Evolutionary conservation across 139 green algal genomes (phyloP).

Genomic region (Volvox africanus): DNA sequence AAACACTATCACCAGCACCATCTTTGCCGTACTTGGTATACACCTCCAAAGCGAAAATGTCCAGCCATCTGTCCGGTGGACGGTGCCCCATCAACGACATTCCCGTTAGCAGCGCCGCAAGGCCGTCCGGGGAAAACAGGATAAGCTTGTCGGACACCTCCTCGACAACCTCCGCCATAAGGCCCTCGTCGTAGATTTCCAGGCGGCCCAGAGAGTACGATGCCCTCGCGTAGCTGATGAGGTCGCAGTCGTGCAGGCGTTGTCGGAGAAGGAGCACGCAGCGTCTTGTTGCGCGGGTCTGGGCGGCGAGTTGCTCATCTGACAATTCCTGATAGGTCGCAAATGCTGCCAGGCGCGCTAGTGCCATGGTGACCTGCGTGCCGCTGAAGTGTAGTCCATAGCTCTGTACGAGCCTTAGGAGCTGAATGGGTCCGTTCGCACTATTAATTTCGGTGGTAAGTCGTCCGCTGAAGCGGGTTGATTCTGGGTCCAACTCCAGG

Average conservation of each 20-base stretch:
- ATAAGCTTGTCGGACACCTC: background rate
- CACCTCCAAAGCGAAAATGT: constrained; percentile 16
- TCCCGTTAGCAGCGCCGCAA: constrained; percentile 21
- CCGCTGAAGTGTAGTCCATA: background rate
- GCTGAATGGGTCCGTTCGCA: constrained; percentile 33
- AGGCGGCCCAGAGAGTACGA: constrained; percentile 21
- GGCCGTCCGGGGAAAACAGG: background rate
- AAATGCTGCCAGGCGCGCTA: constrained; percentile 8
- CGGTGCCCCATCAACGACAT: background rate
- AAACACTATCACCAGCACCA: too few relatives aligned
- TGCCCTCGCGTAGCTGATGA: background rate
- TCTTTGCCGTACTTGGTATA: constrained; percentile 27
- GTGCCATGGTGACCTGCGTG: background rate
- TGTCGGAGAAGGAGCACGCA: constrained; percentile 20
- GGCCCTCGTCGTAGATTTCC: constrained; percentile 8
- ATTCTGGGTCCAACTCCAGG: background rate
- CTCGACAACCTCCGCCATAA: background rate
- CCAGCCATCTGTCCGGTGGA: background rate
- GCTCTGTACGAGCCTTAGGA: background rate
- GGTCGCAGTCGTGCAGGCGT: background rate
- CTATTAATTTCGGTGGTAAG: constrained; percentile 4
- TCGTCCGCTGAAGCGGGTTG: constrained; percentile 13
- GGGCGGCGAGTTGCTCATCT: background rate
- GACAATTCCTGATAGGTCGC: background rate
- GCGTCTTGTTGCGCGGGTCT: background rate